Evolutionary conservation across 768 basidiomycete genomes (phyloP).

Genomic region (Rhodosporidiobolus odoratus): DNA sequence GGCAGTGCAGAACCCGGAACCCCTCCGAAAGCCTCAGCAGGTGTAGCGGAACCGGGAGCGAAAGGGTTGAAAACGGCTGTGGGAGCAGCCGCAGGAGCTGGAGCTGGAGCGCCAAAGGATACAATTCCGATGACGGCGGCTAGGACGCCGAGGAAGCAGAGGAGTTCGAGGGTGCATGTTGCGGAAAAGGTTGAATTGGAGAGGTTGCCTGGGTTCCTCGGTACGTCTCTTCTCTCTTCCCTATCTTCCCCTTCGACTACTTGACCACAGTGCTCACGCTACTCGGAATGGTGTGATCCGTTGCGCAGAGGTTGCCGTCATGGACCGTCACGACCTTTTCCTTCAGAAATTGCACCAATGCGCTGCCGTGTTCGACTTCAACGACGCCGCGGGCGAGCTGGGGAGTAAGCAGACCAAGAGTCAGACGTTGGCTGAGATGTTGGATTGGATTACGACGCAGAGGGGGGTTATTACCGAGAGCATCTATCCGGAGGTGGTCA

Average conservation of each 20-base stretch:
- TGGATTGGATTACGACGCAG: conserved; percentile 97
- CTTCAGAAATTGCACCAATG: conserved; percentile 93
- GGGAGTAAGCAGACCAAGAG: conserved; percentile 98
- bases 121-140: conserved; percentile 76
- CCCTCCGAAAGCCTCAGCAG: conserved; percentile 45
- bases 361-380: conserved; percentile 96
- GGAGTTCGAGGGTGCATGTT: conserved; percentile 92
- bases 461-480: conserved; percentile 91
- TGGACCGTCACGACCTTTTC: conserved; percentile 84
- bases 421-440: conserved; percentile 93
- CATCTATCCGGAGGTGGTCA: conserved; percentile 97
- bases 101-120: no score
- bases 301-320: conserved; percentile 70
- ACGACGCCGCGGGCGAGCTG: conserved; percentile 90
- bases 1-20: conserved; percentile 35
- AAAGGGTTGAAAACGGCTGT: conserved; percentile 43
- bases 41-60: conserved; percentile 41
- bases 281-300: neutral
- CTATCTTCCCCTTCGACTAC: neutral
- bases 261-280: no score
- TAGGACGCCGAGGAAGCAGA: conserved; percentile 94
- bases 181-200: conserved; percentile 96
- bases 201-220: conserved; percentile 80
- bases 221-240: conserved; percentile 50
- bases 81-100: conserved; percentile 49